These are phyloP conservation scores for Mastigamoeba balamuthi DNA, from an alignment of 78 protist species.

Conservation along the genomic window DNA sequence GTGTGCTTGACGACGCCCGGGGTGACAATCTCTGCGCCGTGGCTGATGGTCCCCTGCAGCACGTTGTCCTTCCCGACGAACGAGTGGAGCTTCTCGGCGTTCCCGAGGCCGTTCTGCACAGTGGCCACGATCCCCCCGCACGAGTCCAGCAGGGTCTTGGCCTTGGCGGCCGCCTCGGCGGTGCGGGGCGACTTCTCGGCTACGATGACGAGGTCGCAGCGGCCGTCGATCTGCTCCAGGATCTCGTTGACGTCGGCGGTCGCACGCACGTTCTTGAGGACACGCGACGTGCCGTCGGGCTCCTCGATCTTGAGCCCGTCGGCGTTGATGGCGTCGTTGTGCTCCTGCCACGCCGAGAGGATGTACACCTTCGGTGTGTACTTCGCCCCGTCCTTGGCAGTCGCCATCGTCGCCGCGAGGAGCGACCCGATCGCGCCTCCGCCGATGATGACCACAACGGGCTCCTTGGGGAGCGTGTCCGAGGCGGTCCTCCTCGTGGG, in stretches of 20 bases:
- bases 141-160: background rate
- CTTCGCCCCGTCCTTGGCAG: background rate
- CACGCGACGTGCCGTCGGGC: background rate
- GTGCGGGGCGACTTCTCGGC: conserved; percentile 30
- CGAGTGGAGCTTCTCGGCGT: conserved; percentile 23
- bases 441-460: conserved; percentile 35
- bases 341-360: conserved; percentile 42
- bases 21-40: conserved; percentile 18
- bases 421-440: conserved; percentile 62
- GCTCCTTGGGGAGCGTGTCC: background rate
- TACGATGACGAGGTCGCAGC: conserved; percentile 33
- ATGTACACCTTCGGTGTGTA: conserved; percentile 60
- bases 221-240: background rate
- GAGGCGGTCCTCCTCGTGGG: background rate
- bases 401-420: conserved; percentile 39
- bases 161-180: conserved; percentile 29
- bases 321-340: background rate
- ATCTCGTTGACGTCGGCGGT: conserved; percentile 5
- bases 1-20: conserved; percentile 50
- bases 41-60: conserved; percentile 58
- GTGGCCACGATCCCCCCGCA: conserved; percentile 45
- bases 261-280: background rate
- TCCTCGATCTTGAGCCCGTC: conserved; percentile 3
- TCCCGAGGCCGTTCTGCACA: conserved; percentile 79
- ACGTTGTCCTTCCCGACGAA: conserved; percentile 18